These are phyloP conservation scores for Kluyveromyces marxianus DNA, from an alignment of 1,139 yeast species.

Conservation along the genomic window DNA sequence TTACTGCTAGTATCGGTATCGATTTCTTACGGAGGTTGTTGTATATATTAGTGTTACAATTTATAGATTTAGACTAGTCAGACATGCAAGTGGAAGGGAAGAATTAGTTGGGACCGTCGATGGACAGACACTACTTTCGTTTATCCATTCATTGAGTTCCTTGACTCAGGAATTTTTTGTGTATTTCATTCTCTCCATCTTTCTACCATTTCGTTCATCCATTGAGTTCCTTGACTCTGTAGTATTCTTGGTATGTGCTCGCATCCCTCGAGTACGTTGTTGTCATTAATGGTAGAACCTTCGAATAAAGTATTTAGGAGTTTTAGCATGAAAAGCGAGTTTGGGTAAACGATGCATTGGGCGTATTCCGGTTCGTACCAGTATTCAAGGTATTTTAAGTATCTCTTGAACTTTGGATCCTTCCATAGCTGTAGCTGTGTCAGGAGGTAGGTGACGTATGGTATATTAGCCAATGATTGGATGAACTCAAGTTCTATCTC, in stretches of 20 bases:
- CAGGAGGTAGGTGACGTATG: conserved; percentile 57
- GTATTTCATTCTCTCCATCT: conserved; percentile 41
- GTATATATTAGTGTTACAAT: too few relatives aligned
- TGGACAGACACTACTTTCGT: too few relatives aligned
- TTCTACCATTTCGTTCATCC: conserved; percentile 70
- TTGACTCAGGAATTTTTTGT: too few relatives aligned
- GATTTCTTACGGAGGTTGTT: too few relatives aligned
- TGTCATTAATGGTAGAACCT: conserved; percentile 23
- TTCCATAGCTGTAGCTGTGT: conserved; percentile 40
- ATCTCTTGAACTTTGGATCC: conserved; percentile 43
- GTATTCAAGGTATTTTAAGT: conserved; percentile 56
- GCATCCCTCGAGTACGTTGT: conserved; percentile 29
- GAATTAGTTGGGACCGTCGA: too few relatives aligned
- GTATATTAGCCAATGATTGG: conserved; percentile 68
- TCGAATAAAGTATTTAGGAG: conserved; percentile 38
- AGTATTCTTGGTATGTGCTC: conserved; percentile 48
- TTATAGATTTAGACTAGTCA: too few relatives aligned
- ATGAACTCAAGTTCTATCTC: conserved; percentile 72
- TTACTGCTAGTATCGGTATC: too few relatives aligned
- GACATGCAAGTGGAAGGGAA: too few relatives aligned
- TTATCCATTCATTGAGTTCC: too few relatives aligned
- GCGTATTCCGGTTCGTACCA: conserved; percentile 64
- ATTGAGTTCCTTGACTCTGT: conserved; percentile 51
- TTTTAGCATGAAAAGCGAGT: conserved; percentile 55
- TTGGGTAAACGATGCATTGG: conserved; percentile 63